A percentile compares a stretch with the other conserved stretches of the same genome.
These are phyloP conservation scores for Vicia villosa DNA, from an alignment of 306 rosid genomes.

Conservation along the genomic window DNA sequence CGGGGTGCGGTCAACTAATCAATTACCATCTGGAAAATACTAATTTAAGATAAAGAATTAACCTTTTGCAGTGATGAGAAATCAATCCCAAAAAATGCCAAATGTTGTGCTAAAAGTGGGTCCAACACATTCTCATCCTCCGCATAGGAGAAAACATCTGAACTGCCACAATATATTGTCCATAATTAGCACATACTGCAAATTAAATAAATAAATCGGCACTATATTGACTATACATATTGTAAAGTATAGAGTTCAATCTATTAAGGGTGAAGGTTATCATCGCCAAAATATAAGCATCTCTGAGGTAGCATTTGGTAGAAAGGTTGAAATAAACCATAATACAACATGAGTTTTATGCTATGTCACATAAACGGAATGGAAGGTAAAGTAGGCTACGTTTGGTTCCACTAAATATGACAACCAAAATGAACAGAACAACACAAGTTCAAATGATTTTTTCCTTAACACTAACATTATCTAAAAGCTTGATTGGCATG, in stretches of 20 bases:
- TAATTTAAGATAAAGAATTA: constrained; percentile 32
- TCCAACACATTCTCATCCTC: constrained; percentile 93
- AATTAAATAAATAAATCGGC: constrained; percentile 8
- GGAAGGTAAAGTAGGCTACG: neutral
- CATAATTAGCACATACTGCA: constrained; percentile 50
- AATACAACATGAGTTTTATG: constrained; percentile 6
- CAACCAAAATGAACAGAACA: neutral
- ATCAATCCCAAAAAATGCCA: constrained; percentile 92
- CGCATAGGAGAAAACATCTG: constrained; percentile 96
- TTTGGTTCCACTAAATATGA: neutral
- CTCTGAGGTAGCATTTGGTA: neutral
- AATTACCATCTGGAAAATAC: neutral
- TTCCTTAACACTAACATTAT: neutral
- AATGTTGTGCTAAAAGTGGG: constrained; percentile 86
- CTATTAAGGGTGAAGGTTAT: constrained; percentile 6
- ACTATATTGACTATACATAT: neutral
- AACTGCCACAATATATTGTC: constrained; percentile 76
- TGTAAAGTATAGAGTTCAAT: constrained; percentile 11
- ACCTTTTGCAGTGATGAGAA: constrained; percentile 94
- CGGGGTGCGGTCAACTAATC: neutral
- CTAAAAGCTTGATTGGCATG: neutral
- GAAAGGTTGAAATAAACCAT: neutral
- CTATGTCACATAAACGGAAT: neutral
- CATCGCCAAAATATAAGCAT: neutral
- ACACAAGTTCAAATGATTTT: neutral